Conservation (phyloP, 805 yeast genomes). For the Jamesozyma spencerorum region DNA sequence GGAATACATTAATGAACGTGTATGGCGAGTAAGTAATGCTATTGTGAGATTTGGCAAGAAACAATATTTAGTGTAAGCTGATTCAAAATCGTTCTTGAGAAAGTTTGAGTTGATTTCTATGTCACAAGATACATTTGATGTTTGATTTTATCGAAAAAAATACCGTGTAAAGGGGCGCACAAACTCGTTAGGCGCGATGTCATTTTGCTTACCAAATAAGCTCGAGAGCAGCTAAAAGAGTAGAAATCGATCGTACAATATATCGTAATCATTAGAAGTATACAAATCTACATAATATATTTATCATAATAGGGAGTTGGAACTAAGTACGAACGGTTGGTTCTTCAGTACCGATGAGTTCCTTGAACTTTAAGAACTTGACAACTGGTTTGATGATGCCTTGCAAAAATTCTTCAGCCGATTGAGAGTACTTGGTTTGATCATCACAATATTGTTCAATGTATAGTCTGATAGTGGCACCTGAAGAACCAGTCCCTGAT, state of each 20-base stretch:
- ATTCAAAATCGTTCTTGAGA: no score
- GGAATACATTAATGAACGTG: slow-evolving; percentile 20
- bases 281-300: neutral
- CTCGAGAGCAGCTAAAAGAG: no score
- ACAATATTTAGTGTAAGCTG: no score
- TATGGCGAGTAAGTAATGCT: neutral
- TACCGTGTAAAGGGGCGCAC: no score
- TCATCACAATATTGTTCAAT: slow-evolving; percentile 74
- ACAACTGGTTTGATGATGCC: slow-evolving; percentile 56
- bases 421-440: slow-evolving; percentile 35
- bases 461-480: slow-evolving; percentile 92
- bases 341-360: slow-evolving; percentile 66
- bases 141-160: no score
- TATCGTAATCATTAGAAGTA: neutral
- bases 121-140: no score
- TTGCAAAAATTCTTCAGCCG: slow-evolving; percentile 61
- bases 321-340: slow-evolving; percentile 86
- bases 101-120: no score
- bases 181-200: no score
- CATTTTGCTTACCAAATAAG: no score
- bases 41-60: no score
- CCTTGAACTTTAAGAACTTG: slow-evolving; percentile 58
- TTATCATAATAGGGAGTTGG: no score
- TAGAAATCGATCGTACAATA: no score
- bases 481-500: slow-evolving; percentile 96